Base-by-base conservation (phyloP, 2,329 filamentous ascomycete species). In the Tolypocladium inflatum region DNA sequence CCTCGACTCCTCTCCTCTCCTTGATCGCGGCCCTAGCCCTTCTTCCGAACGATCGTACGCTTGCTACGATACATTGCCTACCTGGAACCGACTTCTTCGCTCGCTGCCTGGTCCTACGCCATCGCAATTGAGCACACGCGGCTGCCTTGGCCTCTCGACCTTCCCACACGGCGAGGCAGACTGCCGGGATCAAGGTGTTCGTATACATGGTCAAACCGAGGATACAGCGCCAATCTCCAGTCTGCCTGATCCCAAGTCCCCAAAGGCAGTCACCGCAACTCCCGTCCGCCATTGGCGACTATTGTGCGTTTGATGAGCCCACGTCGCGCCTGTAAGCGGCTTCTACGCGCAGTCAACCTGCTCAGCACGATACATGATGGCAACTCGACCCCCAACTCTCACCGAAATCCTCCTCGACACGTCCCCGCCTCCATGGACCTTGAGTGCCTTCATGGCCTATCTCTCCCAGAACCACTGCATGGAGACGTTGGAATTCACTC, bases 401-500 rank as follows among this genome's bases (percentile, higher is more conserved):
- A 82, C 87, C 59, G 93, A 97, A 66, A 95, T 99, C 35, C 82
- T 99, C 52, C 83, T 89, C 63, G 94, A 97, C 74, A 84, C 83
- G 52, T 90, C 94, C 41, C 86, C 90, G 10, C 86, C 91, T 45
- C 94, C 94, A 64, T 97, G 91, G 82, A 96, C 91, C 0, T 80
- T 97, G 9, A 87, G 85, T 60, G 93, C 93, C 39, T 97, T 97
- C 73, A 97, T 94, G 85, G 92, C 92, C 58, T 97, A 96, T 68
- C 81, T 97, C 4, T 97, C 93, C 1, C 92, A 96, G 69, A 97
- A 97, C 68, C 93, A 97, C 74, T 99, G 94, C 70, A 78, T 97
- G 63, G 94, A 99, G 73, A 97, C 92, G 1, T 79, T 99, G 43
- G 94, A 97, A 70, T 97, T 99, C 72, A 96, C 92, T 43, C 88